Base-by-base conservation (phyloP, 306 rosid species). In the Acacia acuminata region DNA sequence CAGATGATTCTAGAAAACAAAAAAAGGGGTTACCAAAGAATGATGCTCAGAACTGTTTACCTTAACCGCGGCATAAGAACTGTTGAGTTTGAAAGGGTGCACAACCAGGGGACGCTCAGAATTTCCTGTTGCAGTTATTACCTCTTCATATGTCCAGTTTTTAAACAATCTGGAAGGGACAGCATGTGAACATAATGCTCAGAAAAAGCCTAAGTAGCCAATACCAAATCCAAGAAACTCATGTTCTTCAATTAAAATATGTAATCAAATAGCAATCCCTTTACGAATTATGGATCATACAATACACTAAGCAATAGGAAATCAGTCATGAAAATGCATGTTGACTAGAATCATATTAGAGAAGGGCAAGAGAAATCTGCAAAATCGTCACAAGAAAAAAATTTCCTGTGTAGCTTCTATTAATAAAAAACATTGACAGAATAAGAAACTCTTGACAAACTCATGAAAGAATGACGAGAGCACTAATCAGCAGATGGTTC, bases 51-150 rank as follows among this genome's bases (percentile, higher is more conserved):
- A 77, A 73, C 44, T 75, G 64, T 22, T 71, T 81, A 89, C 98
- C 90, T 81, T 86, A 55, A 93, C 87, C 16, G 89, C 83, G 53
- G 95, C 97, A 76, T 91, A 94, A 27, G 94, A 91, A 80, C 98
- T 94, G 73, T 71, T 82, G 78, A 94, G 94, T 86, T 89, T 89
- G 86, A 91, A 80, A 65, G 95, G 90, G 85, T 94, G 94, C 86
- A 71, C 82, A 77, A 89, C 93, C 80, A 86, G 74, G 81, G 86
- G 83, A 85, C 76, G 42, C 73, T 84, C 77, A 34, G 91, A 77
- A 88, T 87, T 87, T 74, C 97, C 97, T 1, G 95, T 89, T 56
- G 97, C 98, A 79, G 71, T 79, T 81, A 81, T 85, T 67, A 94
- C 76, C 84, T 91, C 97, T 83, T 94, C 90, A 40, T 88, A 84